Base-by-base conservation (phyloP, 2,329 filamentous ascomycete species). In the Cytospora paraplurivora region DNA sequence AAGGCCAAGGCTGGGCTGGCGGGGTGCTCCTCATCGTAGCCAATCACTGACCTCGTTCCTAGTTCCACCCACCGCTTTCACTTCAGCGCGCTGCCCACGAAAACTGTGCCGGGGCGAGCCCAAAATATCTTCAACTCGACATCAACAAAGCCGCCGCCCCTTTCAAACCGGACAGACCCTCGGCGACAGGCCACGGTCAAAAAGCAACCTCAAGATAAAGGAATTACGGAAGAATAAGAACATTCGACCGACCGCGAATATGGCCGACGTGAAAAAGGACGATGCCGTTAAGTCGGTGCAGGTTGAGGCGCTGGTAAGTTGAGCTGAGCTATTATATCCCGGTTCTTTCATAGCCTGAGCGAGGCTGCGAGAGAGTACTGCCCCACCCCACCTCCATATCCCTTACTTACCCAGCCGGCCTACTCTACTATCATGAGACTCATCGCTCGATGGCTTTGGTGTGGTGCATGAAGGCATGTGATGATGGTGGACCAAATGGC, bases 271-370 rank as follows among this genome's bases (percentile, higher is more conserved):
- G 72, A 71, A 75, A 67, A 90, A 88, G 81, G 88, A 92, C 76
- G 79, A 80, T 76, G 86, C 91, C 77, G 85, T 96, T 79, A 90
- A 89, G 83, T 85, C 92, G 78, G 92, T 97, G 73, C 92, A 96
- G 83, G 89, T 98, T 75, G 93, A 97, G 83, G 92, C 94, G 74
- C 83, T 98, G 83, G 94, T 96, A 85, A 76, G 88, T 78, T 69
- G 64, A 5, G 19, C 38, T 32, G 49, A 41, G 44, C 52, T 56
- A 27, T 41, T 37, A 15, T 41, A 38, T 68, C 66, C 65, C 66
- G 72, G 72, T 74, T 75, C 75, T 76, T 75, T 35, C 38, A 35
- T 35, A 33, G n/a, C 17, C 38, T 33, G 17, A 54, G 35, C 37
- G 53, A 19, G 35, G 27, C 32, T 53, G 37, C 51, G n/a, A 47